A percentile compares a stretch with the other conserved stretches of the same genome.
Conservation (phyloP, 2,329 filamentous ascomycete species). For the Botrytis cinerea region DNA sequence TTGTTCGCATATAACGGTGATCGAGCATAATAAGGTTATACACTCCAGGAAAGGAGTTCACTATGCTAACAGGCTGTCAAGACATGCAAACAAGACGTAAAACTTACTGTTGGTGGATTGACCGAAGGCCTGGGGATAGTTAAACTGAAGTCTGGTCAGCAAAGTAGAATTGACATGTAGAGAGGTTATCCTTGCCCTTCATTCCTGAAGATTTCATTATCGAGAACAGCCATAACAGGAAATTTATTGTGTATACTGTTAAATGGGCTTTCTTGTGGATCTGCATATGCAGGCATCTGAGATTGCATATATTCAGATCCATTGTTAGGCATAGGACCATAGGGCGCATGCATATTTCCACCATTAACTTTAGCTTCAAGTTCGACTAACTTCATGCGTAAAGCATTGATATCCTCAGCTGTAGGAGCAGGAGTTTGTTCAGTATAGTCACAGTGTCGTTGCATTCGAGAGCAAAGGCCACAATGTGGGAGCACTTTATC, state of each 20-base stretch:
- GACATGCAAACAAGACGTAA: neutral
- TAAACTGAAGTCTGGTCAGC: constrained; percentile 36
- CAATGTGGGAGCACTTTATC: constrained; percentile 53
- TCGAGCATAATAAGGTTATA: neutral
- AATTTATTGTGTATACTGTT: constrained; percentile 43
- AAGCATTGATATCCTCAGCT: constrained; percentile 45
- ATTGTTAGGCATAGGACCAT: constrained; percentile 23
- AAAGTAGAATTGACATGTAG: neutral
- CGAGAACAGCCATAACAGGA: constrained; percentile 49
- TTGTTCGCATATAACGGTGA: neutral
- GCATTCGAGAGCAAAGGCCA: constrained; percentile 49
- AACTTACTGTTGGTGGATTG: constrained; percentile 18
- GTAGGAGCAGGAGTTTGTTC: constrained; percentile 44
- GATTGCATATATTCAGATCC: constrained; percentile 30
- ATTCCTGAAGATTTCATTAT: constrained; percentile 46
- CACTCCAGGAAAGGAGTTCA: neutral
- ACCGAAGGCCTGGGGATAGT: constrained; percentile 44
- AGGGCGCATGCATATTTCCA: constrained; percentile 33
- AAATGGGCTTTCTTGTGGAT: constrained; percentile 35
- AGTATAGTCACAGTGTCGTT: constrained; percentile 47
- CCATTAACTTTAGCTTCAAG: constrained; percentile 44
- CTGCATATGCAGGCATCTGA: constrained; percentile 30
- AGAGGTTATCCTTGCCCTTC: constrained; percentile 33
- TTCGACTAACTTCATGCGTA: constrained; percentile 44
- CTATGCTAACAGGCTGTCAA: neutral